Base-by-base conservation (phyloP, 306 rosid species). In the Vigna unguiculata region DNA sequence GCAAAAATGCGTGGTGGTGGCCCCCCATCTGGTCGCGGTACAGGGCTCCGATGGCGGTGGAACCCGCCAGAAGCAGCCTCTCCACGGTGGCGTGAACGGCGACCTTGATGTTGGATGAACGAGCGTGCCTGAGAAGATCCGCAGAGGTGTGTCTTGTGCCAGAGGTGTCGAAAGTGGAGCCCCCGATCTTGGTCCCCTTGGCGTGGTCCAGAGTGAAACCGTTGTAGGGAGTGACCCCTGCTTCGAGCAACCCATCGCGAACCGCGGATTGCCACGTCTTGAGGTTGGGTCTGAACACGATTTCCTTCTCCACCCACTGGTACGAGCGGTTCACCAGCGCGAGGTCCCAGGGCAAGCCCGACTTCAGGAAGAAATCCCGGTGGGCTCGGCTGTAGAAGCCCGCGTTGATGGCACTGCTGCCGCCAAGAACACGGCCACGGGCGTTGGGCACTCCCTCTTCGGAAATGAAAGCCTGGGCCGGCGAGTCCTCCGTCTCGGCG, bases 361-460 rank as follows among this genome's bases (percentile, higher is more conserved):
- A 91, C 3, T 62, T 71, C 0, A 0, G 9, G 60, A 87, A 92
- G 81, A 92, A 96, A 0, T 86, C 90, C 0, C 2, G 47, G 24
- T 91, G 93, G 1, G 99, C 99, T 24, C 96, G 74, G 82, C 98
- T 90, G 48, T 96, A 96, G 81, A 96, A 96, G 2, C 99, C 99
- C 0, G 98, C 99, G 66, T 96, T 96, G 19, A 96, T 89, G 47
- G 89, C 93, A 77, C 96, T 92, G 82, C 99, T 89, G 28, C 99
- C 99, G 4, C 98, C 99, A 60, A 96, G 99, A 83, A 96, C 83
- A 2, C 93, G 90, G 1, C 99, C 99, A 0, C 98, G 85, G 16
- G 96, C 97, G 36, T 96, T 96, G n/a, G 83, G 86, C 19, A 96
- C 90, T 3, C 98, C 99, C 10, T 96, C 99, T 46, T 91, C 97